Evolutionary conservation across 139 green algal genomes (phyloP).

Genomic region (Tetradesmus obliquus): DNA sequence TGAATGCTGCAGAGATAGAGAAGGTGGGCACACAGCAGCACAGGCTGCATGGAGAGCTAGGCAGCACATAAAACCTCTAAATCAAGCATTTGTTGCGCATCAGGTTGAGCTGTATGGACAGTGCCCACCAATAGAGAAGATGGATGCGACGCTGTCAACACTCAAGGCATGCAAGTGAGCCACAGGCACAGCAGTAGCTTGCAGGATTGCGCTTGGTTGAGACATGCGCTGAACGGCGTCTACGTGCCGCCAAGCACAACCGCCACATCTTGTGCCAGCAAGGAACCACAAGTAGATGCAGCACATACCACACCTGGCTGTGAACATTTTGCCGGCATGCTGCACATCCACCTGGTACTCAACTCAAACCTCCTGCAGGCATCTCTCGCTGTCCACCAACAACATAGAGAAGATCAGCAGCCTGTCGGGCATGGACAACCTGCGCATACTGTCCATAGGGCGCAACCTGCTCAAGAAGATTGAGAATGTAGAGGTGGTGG

Average conservation of each 20-base stretch:
- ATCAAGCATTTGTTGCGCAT: background rate
- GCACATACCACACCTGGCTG: background rate
- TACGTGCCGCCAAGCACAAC: background rate
- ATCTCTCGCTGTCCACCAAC: constrained; percentile 95
- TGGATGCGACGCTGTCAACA: constrained; percentile 88
- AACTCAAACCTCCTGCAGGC: constrained; percentile 53
- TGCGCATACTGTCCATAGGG: constrained; percentile 88
- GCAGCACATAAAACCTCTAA: background rate
- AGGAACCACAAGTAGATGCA: background rate
- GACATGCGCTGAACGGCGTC: background rate
- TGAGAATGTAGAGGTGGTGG: constrained; percentile 91
- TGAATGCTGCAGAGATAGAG: constrained; percentile 73
- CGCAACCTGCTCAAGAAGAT: constrained; percentile 95
- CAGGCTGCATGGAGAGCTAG: no score
- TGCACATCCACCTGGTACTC: background rate
- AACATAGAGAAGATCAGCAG: constrained; percentile 94
- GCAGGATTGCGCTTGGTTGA: background rate
- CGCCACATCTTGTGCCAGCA: background rate
- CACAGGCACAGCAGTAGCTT: background rate
- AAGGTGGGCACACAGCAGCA: constrained; percentile 62
- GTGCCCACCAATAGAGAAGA: constrained; percentile 91
- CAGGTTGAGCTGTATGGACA: constrained; percentile 88
- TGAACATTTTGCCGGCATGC: background rate
- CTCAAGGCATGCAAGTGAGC: constrained; percentile 88
- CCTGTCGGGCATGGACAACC: constrained; percentile 81